Evolutionary conservation across 176 grass and related monocot genomes (phyloP), one percentile per base, ranked within the genome.

Genomic region (Oryza nivara): DNA sequence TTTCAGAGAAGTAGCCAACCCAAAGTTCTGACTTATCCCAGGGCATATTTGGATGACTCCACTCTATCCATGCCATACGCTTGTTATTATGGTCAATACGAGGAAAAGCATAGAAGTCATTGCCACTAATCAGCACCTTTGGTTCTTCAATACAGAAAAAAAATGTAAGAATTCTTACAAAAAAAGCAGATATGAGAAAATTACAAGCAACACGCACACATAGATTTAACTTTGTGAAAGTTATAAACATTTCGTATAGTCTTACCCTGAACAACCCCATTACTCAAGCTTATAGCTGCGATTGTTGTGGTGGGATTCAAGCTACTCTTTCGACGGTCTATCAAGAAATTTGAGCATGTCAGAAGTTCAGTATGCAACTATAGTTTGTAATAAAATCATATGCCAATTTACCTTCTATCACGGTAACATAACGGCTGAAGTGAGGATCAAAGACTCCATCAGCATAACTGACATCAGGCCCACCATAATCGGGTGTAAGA

Each of bases 1-100:
- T 93, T 73, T 91, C 92, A 56, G 87, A 86, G 64, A 97, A 94
- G 72, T 93, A 80, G 51, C 95, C 95, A 89, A 94, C 92, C 95
- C 92, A 97, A 72, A 97, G 90, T 84, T 97, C 90, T 79, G 95
- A 88, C 88, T 90, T 97, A 84, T 97, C 95, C 95, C 95, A 97
- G 60, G 86, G 86, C 95, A 97, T 97, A 84, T 91, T 92, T 73
- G 95, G 95, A 80, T 97, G 90, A 68, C 88, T 83, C 95, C 95
- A 97, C 43, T 97, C 92, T 79, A 97, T 92, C 95, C 95, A 97
- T 74, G 90, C 90, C 75, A 97, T 94, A 44, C 88, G 78, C 47
- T 81, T 97, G 46, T 81, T 83, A 65, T 41, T 91, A 69, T 86
- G 91, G 86, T 98, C 91, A 86, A 98, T 87, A 45, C 95, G 90